Conservation (phyloP, 2,329 filamentous ascomycete genomes). For the Microcyclospora tardicrescens region DNA sequence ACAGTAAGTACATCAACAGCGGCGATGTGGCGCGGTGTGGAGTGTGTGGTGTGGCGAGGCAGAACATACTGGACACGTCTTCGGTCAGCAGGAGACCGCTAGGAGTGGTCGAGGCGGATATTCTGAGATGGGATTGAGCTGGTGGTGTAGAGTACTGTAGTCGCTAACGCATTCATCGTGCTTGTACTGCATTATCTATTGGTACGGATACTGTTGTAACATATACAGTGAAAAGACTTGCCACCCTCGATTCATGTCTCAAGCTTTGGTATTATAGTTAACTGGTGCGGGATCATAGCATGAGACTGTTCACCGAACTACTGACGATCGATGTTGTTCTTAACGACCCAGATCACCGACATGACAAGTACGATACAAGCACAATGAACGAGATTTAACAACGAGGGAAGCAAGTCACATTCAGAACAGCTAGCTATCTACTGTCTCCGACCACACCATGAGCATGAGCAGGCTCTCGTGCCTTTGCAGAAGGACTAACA, state of each 20-base stretch:
- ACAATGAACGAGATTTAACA: neutral
- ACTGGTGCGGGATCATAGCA: no score
- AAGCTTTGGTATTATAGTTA: no score
- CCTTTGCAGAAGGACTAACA: slow-evolving; percentile 14
- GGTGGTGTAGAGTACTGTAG: no score
- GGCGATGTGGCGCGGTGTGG: slow-evolving; percentile 59
- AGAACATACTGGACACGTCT: slow-evolving; percentile 2
- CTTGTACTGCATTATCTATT: no score
- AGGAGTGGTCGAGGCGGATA: slow-evolving; percentile 16
- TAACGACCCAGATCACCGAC: no score
- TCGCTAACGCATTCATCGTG: no score
- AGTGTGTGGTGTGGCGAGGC: slow-evolving; percentile 43
- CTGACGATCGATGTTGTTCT: no score
- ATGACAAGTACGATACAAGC: no score
- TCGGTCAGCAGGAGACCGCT: slow-evolving; percentile 4
- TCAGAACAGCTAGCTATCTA: slow-evolving; percentile 14
- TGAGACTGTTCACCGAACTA: no score
- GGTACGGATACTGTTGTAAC: no score
- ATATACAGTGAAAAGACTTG: no score
- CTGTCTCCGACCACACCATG: slow-evolving; percentile 12
- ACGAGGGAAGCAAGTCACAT: slow-evolving; percentile 10
- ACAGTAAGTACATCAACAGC: slow-evolving; percentile 51
- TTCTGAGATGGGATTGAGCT: slow-evolving; percentile 22
- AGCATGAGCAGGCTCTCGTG: slow-evolving; percentile 10
- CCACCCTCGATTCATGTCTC: no score